Conservation (phyloP, 306 rosid genomes). For the Begonia masoniana region DNA sequence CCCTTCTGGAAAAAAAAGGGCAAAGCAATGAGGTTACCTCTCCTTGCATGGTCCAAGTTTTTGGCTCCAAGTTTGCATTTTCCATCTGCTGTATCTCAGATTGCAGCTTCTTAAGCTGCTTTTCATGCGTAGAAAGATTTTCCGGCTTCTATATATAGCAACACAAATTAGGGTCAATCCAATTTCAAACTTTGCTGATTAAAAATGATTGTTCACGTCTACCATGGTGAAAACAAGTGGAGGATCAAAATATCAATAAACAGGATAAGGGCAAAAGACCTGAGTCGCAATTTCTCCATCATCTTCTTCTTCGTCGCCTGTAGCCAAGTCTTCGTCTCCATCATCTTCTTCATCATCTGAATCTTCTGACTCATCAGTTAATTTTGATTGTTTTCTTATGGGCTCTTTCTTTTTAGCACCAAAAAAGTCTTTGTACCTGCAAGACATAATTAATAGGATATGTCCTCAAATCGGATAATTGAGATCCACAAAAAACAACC, state of each 20-base stretch:
- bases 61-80: constrained; percentile 58
- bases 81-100: constrained; percentile 71
- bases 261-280: constrained; percentile 10
- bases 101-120: constrained; percentile 34
- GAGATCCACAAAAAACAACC: no score
- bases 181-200: neutral
- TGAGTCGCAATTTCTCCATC: constrained; percentile 24
- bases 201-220: neutral
- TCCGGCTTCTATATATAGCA: constrained; percentile 24
- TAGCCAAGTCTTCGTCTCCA: neutral
- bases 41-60: constrained; percentile 86
- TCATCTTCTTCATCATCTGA: constrained; percentile 33
- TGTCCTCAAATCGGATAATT: no score
- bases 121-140: constrained; percentile 59
- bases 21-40: constrained; percentile 41
- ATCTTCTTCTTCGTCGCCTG: constrained; percentile 12
- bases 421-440: constrained; percentile 73
- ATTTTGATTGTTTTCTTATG: constrained; percentile 24
- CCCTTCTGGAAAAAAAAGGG: no score
- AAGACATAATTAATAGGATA: constrained; percentile 5
- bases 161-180: neutral
- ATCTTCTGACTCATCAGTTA: constrained; percentile 24
- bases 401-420: constrained; percentile 30
- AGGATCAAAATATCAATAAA: neutral
- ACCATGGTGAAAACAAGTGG: neutral